These are phyloP conservation scores for Lipomyces sp. DNA, from an alignment of 805 yeast genomes.

Conservation along the genomic window DNA sequence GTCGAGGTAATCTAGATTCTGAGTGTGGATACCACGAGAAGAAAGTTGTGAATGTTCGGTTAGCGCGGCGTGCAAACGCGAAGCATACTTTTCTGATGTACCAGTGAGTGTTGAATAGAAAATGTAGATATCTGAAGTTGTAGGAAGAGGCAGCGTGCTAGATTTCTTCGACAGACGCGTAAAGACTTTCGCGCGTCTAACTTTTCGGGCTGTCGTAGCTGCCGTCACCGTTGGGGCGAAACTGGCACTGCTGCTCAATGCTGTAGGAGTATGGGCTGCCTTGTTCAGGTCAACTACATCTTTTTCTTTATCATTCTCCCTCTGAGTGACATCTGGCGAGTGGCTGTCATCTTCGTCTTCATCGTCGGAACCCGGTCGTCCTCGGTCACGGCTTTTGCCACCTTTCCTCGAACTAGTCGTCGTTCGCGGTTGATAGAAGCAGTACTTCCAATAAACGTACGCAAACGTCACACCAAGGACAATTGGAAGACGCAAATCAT, in stretches of 20 bases:
- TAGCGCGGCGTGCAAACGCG: conserved; percentile 50
- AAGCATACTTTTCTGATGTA: conserved; percentile 73
- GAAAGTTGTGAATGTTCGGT: conserved; percentile 38
- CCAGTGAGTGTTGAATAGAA: conserved; percentile 90
- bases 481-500: conserved; percentile 33
- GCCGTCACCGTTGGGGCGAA: not conserved
- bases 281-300: not conserved
- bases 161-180: conserved; percentile 15
- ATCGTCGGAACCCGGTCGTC: conserved; percentile 26
- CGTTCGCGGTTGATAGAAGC: conserved; percentile 34
- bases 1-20: conserved; percentile 76
- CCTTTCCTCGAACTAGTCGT: conserved; percentile 19
- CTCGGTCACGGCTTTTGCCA: conserved; percentile 1
- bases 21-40: conserved; percentile 51
- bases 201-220: conserved; percentile 5
- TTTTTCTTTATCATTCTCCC: not conserved
- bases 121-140: conserved; percentile 45
- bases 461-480: conserved; percentile 25
- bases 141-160: conserved; percentile 1
- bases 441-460: conserved; percentile 34
- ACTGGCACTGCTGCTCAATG: not conserved
- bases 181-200: conserved; percentile 25
- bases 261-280: not conserved
- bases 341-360: conserved; percentile 26
- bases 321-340: not conserved